Base-by-base conservation (phyloP, 2,329 filamentous ascomycete species). In the Cyphellophora europaea region DNA sequence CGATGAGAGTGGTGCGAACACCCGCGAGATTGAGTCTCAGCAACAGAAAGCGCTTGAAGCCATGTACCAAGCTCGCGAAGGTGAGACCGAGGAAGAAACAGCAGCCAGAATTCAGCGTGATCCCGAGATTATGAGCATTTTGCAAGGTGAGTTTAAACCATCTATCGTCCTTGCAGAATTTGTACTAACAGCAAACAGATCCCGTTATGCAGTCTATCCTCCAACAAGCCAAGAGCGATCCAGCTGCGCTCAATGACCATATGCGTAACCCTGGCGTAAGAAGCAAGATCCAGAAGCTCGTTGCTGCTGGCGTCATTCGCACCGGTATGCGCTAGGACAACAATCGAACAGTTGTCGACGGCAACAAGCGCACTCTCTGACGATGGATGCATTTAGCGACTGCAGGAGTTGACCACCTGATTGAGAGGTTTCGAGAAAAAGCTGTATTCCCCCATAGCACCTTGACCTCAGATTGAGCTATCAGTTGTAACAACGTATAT, bases 191-290 rank as follows among this genome's bases (percentile, higher is more conserved):
- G n/a, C 15, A 12, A n/a, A 80, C 88, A 60, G 91, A 98, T 55
- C 91, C 91, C 11, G 80, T 98, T 55, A 96, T 98, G 89, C 87
- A 98, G 66, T 82, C 82, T 48, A 95, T 95, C 49, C 75, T 96
- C 37, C 88, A 96, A 60, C 91, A 98, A 66, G 91, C 91, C 30
- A 93, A 96, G 71, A 78, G 77, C 36, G 84, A 98, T 53, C 91
- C 91, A 12, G 82, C 82, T 32, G 91, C 91, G 30, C 74, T 98
- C 44, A 82, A 93, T 57, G 89, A 98, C 61, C 93, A 98, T 63
- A 94, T 98, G 84, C 84, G 79, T 69, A 98, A 96, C 67, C 75
- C 86, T 1, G 73, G 71, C 39, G 83, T 98, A 49, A 73, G 79
- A 41, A 74, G 74, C 51, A 94, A 95, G 74, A 82, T 98, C 46